A percentile compares a stretch with the other conserved stretches of the same genome.
phyloP scores from a whole-genome alignment of 345 rosid species.

The Limnanthes douglasii region DNA sequence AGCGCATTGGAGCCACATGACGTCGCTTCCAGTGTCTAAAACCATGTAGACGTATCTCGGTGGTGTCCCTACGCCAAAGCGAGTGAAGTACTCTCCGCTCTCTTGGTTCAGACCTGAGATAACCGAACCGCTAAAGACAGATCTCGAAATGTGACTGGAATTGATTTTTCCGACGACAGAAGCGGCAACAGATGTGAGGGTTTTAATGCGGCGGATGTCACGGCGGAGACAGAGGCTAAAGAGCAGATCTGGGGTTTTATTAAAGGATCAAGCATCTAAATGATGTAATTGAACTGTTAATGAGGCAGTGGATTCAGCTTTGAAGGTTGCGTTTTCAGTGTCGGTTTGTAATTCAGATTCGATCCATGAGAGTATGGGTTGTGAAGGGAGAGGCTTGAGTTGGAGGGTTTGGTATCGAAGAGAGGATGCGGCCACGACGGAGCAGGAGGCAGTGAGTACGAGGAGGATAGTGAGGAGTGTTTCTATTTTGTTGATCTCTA shows the following conservation, averaged over 20 bases:
- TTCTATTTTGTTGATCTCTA: too few relatives aligned
- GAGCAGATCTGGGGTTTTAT: conserved; percentile 40
- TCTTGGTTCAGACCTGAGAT: conserved; percentile 87
- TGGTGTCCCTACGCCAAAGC: conserved; percentile 87
- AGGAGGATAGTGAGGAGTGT: too few relatives aligned
- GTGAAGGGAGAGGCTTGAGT: conserved; percentile 28
- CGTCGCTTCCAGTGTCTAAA: conserved; percentile 87
- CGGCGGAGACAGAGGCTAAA: conserved; percentile 57
- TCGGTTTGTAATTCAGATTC: conserved; percentile 12
- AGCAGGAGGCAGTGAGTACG: conserved; percentile 10
- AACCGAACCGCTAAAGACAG: conserved; percentile 46
- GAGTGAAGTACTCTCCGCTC: conserved; percentile 96
- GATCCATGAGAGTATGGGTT: conserved; percentile 28
- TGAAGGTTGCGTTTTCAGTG: conserved; percentile 13
- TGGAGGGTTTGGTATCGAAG: conserved; percentile 25
- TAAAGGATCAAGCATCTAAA: conserved; percentile 46
- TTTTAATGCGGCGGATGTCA: conserved; percentile 41
- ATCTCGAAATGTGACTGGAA: conserved; percentile 12
- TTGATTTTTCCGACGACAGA: conserved; percentile 9
- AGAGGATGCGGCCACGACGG: too few relatives aligned
- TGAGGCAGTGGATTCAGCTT: conserved; percentile 12
- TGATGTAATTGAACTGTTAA: conserved; percentile 51
- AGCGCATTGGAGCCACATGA: conserved; percentile 91
- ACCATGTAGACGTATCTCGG: conserved; percentile 74
- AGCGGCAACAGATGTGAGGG: conserved; percentile 25